A percentile compares a stretch with the other conserved stretches of the same genome.
Evolutionary conservation across 179 eudicot genomes (phyloP).

Genomic region (Carnegiea gigantea): DNA sequence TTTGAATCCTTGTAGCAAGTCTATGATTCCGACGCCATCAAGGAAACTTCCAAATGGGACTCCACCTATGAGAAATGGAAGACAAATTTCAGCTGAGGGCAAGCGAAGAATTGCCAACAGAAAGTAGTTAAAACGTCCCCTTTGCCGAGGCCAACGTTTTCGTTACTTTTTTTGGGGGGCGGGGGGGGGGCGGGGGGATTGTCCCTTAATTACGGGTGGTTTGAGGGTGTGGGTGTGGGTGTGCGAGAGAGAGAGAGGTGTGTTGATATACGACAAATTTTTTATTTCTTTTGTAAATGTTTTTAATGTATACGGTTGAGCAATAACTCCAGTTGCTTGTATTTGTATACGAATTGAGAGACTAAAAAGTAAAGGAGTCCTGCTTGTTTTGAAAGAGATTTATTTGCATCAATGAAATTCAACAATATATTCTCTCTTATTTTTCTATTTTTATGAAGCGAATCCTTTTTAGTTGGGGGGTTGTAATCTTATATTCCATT

Average conservation of each 20-base stretch:
- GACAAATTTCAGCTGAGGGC: conserved; percentile 51
- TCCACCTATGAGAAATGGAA: conserved; percentile 49
- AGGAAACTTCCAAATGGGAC: conserved; percentile 51
- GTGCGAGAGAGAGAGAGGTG: not conserved
- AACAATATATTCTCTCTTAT: too few species aligned
- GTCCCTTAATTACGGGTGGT: conserved; percentile 31
- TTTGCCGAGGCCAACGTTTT: conserved; percentile 14
- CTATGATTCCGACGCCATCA: conserved; percentile 52
- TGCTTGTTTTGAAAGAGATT: not conserved
- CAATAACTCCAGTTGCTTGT: conserved; percentile 46
- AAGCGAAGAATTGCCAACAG: conserved; percentile 63
- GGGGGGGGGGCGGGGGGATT: too few species aligned
- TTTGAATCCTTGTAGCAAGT: conserved; percentile 43
- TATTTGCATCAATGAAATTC: too few species aligned
- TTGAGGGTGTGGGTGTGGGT: conserved; percentile 28
- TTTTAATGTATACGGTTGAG: conserved; percentile 29
- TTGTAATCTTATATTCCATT: too few species aligned
- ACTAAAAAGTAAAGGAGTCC: not conserved
- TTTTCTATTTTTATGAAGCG: too few species aligned
- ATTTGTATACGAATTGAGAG: conserved; percentile 32
- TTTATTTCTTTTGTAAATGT: conserved; percentile 28
- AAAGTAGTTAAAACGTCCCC: conserved; percentile 41
- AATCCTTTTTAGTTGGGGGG: too few species aligned
- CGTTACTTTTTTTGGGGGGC: conserved; percentile 19
- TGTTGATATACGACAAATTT: conserved; percentile 32